Evolutionary conservation across 495 filamentous ascomycete genomes (phyloP), one percentile per base, ranked within the genome.

Genomic region (Pyronema omphalodes): DNA sequence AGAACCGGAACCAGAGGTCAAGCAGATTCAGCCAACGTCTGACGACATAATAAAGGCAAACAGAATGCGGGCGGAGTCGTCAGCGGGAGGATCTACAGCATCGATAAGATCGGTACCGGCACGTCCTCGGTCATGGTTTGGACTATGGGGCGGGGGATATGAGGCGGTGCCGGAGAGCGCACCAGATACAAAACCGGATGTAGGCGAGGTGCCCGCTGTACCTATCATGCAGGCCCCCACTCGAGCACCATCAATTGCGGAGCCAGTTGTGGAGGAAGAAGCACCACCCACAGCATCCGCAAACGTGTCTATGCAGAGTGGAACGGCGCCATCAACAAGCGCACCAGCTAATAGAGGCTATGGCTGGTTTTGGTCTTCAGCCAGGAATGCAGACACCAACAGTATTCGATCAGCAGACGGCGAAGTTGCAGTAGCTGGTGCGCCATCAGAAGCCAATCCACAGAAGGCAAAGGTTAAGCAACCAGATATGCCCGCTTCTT

Each of bases 111-210:
- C 37, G 37, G 18, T 37, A 45, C 15, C 39, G 36, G n/a, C 50
- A 23, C 59, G 41, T 40, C 51, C 61, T 29, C 63, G 48, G 19
- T 63, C 61, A 37, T 63, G 61, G 61, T 63, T 63, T 36, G 58
- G 61, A 17, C 44, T 62, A 11, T 63, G 61, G 61, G 60, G 56
- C 39, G 54, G 56, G n/a, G 52, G 50, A 39, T 51, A 62, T 15
- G 37, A 18, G 33, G 43, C 43, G 8, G 35, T 54, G 34, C 57
- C 50, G 52, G 41, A 29, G 23, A 47, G 37, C 8, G 40, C 54
- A 37, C 17, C 51, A 46, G 46, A 37, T 44, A 41, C 40, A 15
- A 47, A 62, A 41, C 12, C 45, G 40, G 50, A 33, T 46, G 14
- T 41, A 39, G 45, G 34, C 40, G 19, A 41, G 44, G 49, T 55